Conservation (phyloP, 176 grass and related monocot genomes). For the Dendrocalamus sinicus region DNA sequence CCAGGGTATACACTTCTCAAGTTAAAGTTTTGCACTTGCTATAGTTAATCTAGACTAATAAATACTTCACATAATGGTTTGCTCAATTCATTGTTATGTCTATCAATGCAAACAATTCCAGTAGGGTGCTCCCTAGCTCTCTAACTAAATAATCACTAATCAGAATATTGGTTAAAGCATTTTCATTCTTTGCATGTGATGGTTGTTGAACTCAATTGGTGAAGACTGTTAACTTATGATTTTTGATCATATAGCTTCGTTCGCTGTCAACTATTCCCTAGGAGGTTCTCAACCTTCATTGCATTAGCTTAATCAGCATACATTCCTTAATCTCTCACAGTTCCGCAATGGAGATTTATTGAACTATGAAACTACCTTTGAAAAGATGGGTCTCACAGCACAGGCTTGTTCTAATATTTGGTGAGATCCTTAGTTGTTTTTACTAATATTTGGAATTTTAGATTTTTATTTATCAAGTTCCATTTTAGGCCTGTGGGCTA, state of each 20-base stretch:
- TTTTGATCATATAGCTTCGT: neutral
- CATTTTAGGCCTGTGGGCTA: neutral
- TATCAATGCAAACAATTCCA: conserved; percentile 6
- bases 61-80: neutral
- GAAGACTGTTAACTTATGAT: conserved; percentile 10
- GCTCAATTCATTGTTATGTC: neutral
- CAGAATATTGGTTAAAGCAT: neutral
- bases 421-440: conserved; percentile 23
- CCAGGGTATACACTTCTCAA: neutral
- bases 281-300: conserved; percentile 7
- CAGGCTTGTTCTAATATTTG: conserved; percentile 60
- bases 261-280: conserved; percentile 18
- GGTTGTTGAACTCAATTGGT: conserved; percentile 3
- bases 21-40: neutral
- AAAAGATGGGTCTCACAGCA: conserved; percentile 87
- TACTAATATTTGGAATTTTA: neutral
- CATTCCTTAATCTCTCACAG: conserved; percentile 25
- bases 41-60: neutral
- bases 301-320: neutral
- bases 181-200: neutral
- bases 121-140: neutral
- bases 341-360: conserved; percentile 81
- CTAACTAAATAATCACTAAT: neutral
- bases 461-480: neutral
- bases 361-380: conserved; percentile 73